These are phyloP conservation scores for Didymella exigua DNA, from an alignment of 2,329 filamentous ascomycete species.

Conservation along the genomic window DNA sequence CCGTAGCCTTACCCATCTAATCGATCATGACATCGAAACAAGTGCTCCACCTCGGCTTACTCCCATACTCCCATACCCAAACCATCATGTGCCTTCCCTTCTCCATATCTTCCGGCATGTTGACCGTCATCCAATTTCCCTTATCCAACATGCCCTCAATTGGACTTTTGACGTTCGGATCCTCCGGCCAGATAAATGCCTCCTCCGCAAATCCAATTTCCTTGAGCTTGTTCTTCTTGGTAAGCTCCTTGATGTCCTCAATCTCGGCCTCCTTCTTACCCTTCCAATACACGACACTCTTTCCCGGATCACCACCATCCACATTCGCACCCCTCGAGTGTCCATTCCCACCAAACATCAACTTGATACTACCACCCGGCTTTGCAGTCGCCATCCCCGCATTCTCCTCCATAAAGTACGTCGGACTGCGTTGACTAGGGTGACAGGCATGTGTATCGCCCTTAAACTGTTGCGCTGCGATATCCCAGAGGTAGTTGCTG, in stretches of 20 bases:
- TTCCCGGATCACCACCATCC: conserved; percentile 22
- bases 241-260: conserved; percentile 29
- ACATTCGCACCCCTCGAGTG: conserved; percentile 31
- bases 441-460: conserved; percentile 26
- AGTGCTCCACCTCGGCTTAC: conserved; percentile 26
- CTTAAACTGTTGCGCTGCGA: not conserved
- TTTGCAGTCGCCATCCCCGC: conserved; percentile 27
- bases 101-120: conserved; percentile 31
- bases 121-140: conserved; percentile 35
- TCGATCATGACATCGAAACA: conserved; percentile 36
- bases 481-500: conserved; percentile 25
- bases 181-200: conserved; percentile 27
- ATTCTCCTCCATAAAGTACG: conserved; percentile 18
- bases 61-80: conserved; percentile 33
- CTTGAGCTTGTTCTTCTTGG: conserved; percentile 22
- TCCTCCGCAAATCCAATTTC: conserved; percentile 30
- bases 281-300: conserved; percentile 24
- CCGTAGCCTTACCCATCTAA: not conserved
- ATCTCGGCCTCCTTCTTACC: conserved; percentile 29
- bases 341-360: conserved; percentile 38
- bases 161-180: conserved; percentile 23
- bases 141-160: conserved; percentile 29
- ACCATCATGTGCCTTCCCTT: conserved; percentile 37
- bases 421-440: conserved; percentile 20
- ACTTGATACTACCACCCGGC: conserved; percentile 24